Evolutionary conservation across 768 basidiomycete genomes (phyloP).

Genomic region (Mycena rebaudengoi): DNA sequence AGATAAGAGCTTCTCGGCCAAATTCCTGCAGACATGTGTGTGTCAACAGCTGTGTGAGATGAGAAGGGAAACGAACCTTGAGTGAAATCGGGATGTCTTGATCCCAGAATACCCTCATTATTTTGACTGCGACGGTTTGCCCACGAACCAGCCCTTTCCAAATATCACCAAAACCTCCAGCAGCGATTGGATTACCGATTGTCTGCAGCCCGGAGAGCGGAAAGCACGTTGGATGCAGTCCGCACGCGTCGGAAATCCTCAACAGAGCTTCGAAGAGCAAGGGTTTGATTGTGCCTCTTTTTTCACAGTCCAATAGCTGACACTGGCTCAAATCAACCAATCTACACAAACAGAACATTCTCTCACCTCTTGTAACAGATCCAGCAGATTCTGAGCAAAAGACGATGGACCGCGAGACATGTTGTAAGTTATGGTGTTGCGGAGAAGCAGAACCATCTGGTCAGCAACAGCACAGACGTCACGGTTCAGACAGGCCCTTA

Average conservation of each 20-base stretch:
- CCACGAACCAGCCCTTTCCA: constrained; percentile 16
- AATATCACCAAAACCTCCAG: constrained; percentile 16
- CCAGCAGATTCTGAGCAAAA: background rate
- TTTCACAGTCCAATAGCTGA: constrained; percentile 1
- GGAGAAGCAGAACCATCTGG: too few relatives aligned
- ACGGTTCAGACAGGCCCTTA: too few relatives aligned
- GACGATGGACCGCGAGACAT: too few relatives aligned
- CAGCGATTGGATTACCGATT: constrained; percentile 9
- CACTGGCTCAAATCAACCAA: background rate
- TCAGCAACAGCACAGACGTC: too few relatives aligned
- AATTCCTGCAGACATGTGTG: background rate
- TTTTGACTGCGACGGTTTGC: constrained; percentile 15
- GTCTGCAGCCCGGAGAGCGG: background rate
- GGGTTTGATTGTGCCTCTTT: background rate
- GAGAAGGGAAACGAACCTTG: background rate
- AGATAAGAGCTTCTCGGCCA: constrained; percentile 25
- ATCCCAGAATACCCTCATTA: constrained; percentile 3
- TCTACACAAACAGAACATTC: too few relatives aligned
- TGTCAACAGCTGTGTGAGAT: background rate
- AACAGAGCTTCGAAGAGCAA: background rate
- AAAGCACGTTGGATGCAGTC: constrained; percentile 12
- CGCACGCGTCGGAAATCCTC: constrained; percentile 3
- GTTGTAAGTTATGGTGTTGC: too few relatives aligned
- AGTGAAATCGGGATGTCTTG: background rate
- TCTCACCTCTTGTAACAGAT: constrained; percentile 13